phyloP scores from a whole-genome alignment of 2,329 filamentous ascomycete genomes.

The Aureobasidium melanogenum region DNA sequence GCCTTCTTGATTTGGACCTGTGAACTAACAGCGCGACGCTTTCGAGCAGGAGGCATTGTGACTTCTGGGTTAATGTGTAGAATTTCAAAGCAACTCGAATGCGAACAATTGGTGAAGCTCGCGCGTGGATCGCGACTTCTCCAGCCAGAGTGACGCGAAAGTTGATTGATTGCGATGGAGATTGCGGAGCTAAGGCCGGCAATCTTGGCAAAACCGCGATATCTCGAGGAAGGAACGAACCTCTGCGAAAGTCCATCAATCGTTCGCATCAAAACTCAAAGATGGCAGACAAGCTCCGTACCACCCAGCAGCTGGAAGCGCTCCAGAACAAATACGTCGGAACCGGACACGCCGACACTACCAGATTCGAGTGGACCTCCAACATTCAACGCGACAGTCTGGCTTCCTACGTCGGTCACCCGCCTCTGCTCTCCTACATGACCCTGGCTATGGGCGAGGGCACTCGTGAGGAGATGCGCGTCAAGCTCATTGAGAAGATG shows the following conservation, averaged over 20 bases:
- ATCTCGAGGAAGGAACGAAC: not conserved
- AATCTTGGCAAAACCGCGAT: not conserved
- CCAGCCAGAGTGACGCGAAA: not conserved
- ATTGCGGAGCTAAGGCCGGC: not conserved
- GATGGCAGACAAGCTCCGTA: constrained; percentile 90
- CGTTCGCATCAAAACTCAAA: not conserved
- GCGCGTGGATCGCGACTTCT: constrained; percentile 4
- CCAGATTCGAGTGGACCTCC: constrained; percentile 92
- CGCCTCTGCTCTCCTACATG: constrained; percentile 80
- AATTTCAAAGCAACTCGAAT: not conserved
- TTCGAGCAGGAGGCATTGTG: constrained; percentile 14
- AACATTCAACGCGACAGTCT: constrained; percentile 94
- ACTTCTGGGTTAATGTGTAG: not conserved
- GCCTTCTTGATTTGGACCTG: too few relatives aligned
- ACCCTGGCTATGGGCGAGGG: constrained; percentile 81
- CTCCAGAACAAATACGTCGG: constrained; percentile 94
- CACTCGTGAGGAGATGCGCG: constrained; percentile 63
- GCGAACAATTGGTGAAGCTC: not conserved
- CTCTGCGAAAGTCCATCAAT: not conserved
- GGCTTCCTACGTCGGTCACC: constrained; percentile 80
- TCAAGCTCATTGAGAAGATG: constrained; percentile 69
- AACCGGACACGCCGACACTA: constrained; percentile 92
- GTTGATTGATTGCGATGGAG: not conserved
- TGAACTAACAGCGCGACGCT: constrained; percentile 23
- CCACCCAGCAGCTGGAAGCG: constrained; percentile 93